Evolutionary conservation across 208 protist genomes (phyloP), one percentile per base, ranked within the genome.

Genomic region (Trypanosoma congolense): DNA sequence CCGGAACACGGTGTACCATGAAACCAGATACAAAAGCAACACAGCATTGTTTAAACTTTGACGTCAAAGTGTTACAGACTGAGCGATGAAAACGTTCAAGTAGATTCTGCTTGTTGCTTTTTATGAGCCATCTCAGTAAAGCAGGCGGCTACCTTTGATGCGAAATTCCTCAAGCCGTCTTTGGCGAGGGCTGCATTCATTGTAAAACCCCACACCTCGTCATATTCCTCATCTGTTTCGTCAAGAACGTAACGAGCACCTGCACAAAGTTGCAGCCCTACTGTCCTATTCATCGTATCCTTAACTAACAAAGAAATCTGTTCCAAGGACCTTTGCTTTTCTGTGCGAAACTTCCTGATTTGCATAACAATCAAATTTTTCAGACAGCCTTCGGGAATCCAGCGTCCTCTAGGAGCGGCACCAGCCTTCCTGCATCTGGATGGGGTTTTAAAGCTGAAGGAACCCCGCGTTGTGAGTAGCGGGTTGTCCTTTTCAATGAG

Each of bases 251-350:
- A 95, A 24, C 87, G 80, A 25, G 87, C 66, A 6, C 80, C 83
- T 79, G 92, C 83, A 65, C 87, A 95, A 2, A 95, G 35, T 69
- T 95, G 87, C 50, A 83, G 46, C 0, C 87, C 87, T 19, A 90
- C 70, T 0, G 92, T 47, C 4, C 65, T 24, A 59, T 83, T 95
- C 1, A 76, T 71, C 4, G 60, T 18, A 0, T 70, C 71, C 45
- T 87, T 87, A n/a, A 90, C 56, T 10, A 58, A 16, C 59, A 91
- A 78, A 22, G 63, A 81, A 33, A 95, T 87, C 29, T 89, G 73
- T 47, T 79, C 73, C 40, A 91, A 75, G n/a, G 48, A 72, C 19
- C 85, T 45, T 0, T 61, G 51, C 56, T 92, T 74, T 22, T 68
- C 58, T 5, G 83, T 72, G 19, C 66, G 60, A 30, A 78, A 63